Evolutionary conservation across 83 land plant genomes (phyloP).

Genomic region (Diphasiastrum complanatum): DNA sequence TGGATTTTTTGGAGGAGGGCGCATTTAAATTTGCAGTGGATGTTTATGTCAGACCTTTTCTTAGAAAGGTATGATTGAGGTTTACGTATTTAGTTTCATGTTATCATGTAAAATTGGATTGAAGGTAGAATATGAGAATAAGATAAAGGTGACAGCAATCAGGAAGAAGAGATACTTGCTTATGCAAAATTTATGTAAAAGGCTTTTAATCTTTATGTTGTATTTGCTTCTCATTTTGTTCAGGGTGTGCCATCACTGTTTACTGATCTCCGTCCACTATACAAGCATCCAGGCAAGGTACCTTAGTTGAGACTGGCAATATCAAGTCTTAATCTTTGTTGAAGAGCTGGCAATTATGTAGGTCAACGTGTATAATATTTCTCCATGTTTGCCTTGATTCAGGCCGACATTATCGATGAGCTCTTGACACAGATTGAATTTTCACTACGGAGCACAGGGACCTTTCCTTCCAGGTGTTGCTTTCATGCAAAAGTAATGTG

Average conservation of each 20-base stretch:
- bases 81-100: no score
- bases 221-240: neutral
- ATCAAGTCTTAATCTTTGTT: no score
- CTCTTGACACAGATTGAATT: neutral
- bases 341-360: no score
- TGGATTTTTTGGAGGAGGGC: conserved; percentile 16
- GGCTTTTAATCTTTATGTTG: neutral
- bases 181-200: neutral
- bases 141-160: no score
- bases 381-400: neutral
- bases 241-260: conserved; percentile 15
- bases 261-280: conserved; percentile 6
- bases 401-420: neutral
- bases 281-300: conserved; percentile 1
- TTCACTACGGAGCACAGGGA: conserved; percentile 3
- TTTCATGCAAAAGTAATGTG: neutral
- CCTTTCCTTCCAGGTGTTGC: conserved; percentile 8
- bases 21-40: neutral
- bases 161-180: no score
- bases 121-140: no score
- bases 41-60: conserved; percentile 4
- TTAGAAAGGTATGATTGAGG: conserved; percentile 15
- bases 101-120: no score
- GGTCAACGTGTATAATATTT: neutral
- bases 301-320: neutral